A percentile compares a stretch with the other conserved stretches of the same genome.
These are phyloP conservation scores for Yarrowia galli DNA, from an alignment of 1,139 yeast genomes.

Conservation along the genomic window DNA sequence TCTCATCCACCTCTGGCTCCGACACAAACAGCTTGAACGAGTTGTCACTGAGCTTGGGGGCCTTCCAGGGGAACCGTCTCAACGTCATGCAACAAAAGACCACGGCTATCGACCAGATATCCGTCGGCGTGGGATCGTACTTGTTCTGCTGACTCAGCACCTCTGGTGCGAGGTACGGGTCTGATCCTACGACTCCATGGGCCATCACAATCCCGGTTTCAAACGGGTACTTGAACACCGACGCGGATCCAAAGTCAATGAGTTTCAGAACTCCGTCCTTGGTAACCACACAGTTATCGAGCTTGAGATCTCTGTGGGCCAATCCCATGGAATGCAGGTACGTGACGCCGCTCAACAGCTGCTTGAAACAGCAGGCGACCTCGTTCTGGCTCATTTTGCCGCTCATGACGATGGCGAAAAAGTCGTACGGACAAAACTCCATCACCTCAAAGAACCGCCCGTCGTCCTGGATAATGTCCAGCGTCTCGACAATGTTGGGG, in stretches of 20 bases:
- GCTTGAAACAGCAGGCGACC: slow-evolving; percentile 89
- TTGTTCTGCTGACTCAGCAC: slow-evolving; percentile 76
- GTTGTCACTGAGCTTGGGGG: slow-evolving; percentile 85
- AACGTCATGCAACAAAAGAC: slow-evolving; percentile 94
- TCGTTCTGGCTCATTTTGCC: slow-evolving; percentile 89
- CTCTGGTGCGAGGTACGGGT: slow-evolving; percentile 94
- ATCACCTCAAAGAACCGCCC: slow-evolving; percentile 88
- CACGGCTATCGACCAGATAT: slow-evolving; percentile 93
- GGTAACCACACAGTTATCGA: slow-evolving; percentile 92
- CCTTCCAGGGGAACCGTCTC: slow-evolving; percentile 96
- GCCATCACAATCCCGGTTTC: slow-evolving; percentile 80
- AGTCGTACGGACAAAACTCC: slow-evolving; percentile 94
- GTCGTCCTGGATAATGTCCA: slow-evolving; percentile 89
- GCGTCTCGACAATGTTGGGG: slow-evolving; percentile 88
- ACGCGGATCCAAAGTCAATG: slow-evolving; percentile 95
- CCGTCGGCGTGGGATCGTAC: slow-evolving; percentile 93
- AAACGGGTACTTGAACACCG: slow-evolving; percentile 89
- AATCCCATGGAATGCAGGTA: slow-evolving; percentile 88
- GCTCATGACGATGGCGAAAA: slow-evolving; percentile 95
- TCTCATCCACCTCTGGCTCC: slow-evolving; percentile 52
- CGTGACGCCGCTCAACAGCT: slow-evolving; percentile 79
- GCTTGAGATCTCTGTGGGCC: slow-evolving; percentile 90
- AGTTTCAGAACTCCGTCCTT: slow-evolving; percentile 84
- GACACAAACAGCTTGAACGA: slow-evolving; percentile 69
- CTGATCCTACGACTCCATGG: slow-evolving; percentile 92